phyloP scores from a whole-genome alignment of 805 yeast genomes.

The Ogataea trehaloabstinens region DNA sequence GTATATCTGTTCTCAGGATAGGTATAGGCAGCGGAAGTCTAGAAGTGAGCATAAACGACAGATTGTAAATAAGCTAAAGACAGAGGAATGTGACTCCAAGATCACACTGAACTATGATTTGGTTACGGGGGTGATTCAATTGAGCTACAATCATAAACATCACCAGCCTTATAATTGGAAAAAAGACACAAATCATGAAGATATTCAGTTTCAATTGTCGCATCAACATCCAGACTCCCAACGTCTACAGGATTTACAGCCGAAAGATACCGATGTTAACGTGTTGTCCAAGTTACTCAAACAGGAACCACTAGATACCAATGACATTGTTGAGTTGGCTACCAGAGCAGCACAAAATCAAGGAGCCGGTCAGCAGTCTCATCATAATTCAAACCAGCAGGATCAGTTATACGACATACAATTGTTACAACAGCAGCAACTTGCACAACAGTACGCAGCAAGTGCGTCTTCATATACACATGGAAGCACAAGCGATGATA shows the following conservation, averaged over 20 bases:
- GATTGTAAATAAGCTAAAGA: conserved; percentile 39
- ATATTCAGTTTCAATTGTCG: conserved; percentile 16
- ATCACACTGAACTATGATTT: conserved; percentile 39
- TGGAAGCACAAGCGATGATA: conserved; percentile 15
- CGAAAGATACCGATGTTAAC: conserved; percentile 18
- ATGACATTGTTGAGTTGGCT: conserved; percentile 24
- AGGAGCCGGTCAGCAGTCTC: conserved; percentile 6
- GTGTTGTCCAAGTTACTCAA: conserved; percentile 21
- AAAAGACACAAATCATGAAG: conserved; percentile 18
- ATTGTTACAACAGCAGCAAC: conserved; percentile 16
- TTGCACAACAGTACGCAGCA: conserved; percentile 7
- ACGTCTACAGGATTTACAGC: conserved; percentile 16
- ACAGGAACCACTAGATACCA: conserved; percentile 21
- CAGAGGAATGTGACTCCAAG: conserved; percentile 40
- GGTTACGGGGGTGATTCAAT: conserved; percentile 34
- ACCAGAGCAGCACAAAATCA: conserved; percentile 24
- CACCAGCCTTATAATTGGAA: conserved; percentile 39
- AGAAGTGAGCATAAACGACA: conserved; percentile 38
- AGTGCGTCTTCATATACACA: background rate
- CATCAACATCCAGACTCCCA: conserved; percentile 13
- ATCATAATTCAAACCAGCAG: conserved; percentile 9
- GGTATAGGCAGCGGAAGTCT: conserved; percentile 40
- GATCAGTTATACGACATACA: conserved; percentile 20
- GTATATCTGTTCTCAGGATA: conserved; percentile 46
- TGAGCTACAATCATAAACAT: conserved; percentile 39